A percentile compares a stretch with the other conserved stretches of the same genome.
These are phyloP conservation scores for Erysimum cheiranthoides DNA, from an alignment of 345 rosid genomes.

Conservation along the genomic window DNA sequence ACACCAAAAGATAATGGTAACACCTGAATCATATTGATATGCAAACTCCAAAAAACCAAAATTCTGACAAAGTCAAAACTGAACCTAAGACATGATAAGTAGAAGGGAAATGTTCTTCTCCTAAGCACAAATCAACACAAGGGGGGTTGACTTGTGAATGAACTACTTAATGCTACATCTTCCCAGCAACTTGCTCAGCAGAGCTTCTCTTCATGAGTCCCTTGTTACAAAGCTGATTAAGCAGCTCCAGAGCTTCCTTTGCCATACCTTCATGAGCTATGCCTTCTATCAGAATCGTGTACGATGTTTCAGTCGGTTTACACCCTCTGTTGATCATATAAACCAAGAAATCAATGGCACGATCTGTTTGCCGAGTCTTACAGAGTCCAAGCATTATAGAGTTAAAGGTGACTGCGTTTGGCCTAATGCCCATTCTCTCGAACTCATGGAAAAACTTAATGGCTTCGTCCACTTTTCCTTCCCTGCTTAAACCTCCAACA, in stretches of 20 bases:
- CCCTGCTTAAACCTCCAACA: conserved; percentile 83
- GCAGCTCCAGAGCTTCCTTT: conserved; percentile 73
- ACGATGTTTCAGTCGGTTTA: conserved; percentile 79
- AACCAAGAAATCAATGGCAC: conserved; percentile 85
- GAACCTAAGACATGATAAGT: conserved; percentile 21
- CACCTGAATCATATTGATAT: conserved; percentile 25
- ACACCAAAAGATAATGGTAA: conserved; percentile 8
- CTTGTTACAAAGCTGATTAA: conserved; percentile 66
- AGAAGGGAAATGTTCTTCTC: conserved; percentile 1
- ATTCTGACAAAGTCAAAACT: conserved; percentile 22
- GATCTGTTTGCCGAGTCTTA: conserved; percentile 68
- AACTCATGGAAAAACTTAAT: conserved; percentile 73
- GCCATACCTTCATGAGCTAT: conserved; percentile 82
- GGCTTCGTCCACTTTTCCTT: conserved; percentile 83
- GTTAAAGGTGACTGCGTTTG: conserved; percentile 74
- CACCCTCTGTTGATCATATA: conserved; percentile 79
- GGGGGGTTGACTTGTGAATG: conserved; percentile 8
- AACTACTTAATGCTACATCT: conserved; percentile 52
- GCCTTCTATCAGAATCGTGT: conserved; percentile 85
- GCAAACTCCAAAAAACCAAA: conserved; percentile 21
- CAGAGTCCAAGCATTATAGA: conserved; percentile 79
- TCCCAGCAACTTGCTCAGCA: conserved; percentile 69
- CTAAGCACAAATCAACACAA: conserved; percentile 12
- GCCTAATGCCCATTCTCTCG: conserved; percentile 68
- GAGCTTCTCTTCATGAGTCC: conserved; percentile 76